Conservation (phyloP, 495 filamentous ascomycete species). For the Aspergillus carlsbadensis region DNA sequence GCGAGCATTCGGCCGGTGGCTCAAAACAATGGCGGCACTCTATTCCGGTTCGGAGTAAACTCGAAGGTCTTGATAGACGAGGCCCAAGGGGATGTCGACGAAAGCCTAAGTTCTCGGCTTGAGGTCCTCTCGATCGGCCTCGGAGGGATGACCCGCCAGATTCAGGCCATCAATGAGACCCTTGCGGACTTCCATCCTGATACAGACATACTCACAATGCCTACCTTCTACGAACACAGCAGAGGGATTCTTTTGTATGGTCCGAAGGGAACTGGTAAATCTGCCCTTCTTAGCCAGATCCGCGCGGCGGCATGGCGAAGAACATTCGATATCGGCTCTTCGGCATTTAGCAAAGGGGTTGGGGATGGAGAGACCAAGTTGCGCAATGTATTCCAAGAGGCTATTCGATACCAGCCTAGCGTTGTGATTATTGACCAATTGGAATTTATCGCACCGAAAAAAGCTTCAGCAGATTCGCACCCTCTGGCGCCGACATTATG, state of each 20-base stretch:
- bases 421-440: slow-evolving; percentile 82
- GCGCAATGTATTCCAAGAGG: slow-evolving; percentile 69
- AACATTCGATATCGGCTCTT: slow-evolving; percentile 58
- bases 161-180: slow-evolving; percentile 64
- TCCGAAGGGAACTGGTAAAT: slow-evolving; percentile 81
- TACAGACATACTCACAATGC: slow-evolving; percentile 37
- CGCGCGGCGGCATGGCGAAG: slow-evolving; percentile 66
- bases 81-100: slow-evolving; percentile 16
- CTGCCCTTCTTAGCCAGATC: slow-evolving; percentile 65
- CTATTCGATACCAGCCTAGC: slow-evolving; percentile 69
- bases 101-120: slow-evolving; percentile 20
- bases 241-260: slow-evolving; percentile 75
- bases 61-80: slow-evolving; percentile 37
- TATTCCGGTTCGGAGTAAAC: slow-evolving; percentile 33
- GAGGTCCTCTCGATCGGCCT: slow-evolving; percentile 42
- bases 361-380: slow-evolving; percentile 53
- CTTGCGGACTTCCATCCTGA: slow-evolving; percentile 56
- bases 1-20: slow-evolving; percentile 31
- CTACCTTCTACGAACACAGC: slow-evolving; percentile 40
- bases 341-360: slow-evolving; percentile 46
- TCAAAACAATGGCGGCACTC: slow-evolving; percentile 28
- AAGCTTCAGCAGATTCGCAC: slow-evolving; percentile 38
- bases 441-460: slow-evolving; percentile 69
- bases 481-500: slow-evolving; percentile 41
- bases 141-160: slow-evolving; percentile 62